Percentiles rank a stretch among this genome's conserved stretches.
phyloP scores from a whole-genome alignment of 1,139 yeast genomes.

The Pneumocystis wakefieldiae region DNA sequence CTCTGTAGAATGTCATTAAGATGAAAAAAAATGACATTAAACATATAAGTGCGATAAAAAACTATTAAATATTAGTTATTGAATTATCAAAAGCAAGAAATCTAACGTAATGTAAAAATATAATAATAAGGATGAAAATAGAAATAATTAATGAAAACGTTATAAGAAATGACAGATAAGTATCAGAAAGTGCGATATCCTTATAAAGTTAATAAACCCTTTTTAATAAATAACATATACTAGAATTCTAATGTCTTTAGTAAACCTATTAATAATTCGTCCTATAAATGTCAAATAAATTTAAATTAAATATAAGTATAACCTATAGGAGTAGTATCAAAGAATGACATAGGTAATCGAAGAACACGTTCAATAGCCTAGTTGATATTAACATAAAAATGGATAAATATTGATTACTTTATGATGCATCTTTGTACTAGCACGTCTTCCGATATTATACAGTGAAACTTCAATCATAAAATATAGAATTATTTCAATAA shows the following conservation, averaged over 20 bases:
- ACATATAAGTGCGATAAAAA: background rate
- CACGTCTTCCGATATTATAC: background rate
- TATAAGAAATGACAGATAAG: slow-evolving; percentile 70
- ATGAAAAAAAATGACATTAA: background rate
- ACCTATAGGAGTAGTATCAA: slow-evolving; percentile 71
- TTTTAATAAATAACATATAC: background rate
- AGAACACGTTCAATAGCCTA: slow-evolving; percentile 27
- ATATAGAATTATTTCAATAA: background rate
- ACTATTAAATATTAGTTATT: background rate
- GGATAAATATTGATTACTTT: background rate
- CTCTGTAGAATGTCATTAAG: slow-evolving; percentile 38
- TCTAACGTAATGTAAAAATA: background rate
- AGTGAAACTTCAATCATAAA: background rate
- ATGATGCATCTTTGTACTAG: background rate
- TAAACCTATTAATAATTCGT: slow-evolving; percentile 79
- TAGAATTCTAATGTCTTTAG: slow-evolving; percentile 65
- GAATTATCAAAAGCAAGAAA: background rate
- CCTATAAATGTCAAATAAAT: slow-evolving; percentile 35
- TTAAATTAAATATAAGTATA: background rate
- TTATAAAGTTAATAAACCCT: slow-evolving; percentile 50
- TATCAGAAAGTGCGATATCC: slow-evolving; percentile 56
- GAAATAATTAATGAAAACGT: slow-evolving; percentile 62
- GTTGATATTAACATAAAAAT: background rate
- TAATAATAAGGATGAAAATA: slow-evolving; percentile 17
- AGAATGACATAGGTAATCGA: slow-evolving; percentile 91